These are phyloP conservation scores for Serendipita sp. DNA, from an alignment of 768 basidiomycete species.

Conservation along the genomic window DNA sequence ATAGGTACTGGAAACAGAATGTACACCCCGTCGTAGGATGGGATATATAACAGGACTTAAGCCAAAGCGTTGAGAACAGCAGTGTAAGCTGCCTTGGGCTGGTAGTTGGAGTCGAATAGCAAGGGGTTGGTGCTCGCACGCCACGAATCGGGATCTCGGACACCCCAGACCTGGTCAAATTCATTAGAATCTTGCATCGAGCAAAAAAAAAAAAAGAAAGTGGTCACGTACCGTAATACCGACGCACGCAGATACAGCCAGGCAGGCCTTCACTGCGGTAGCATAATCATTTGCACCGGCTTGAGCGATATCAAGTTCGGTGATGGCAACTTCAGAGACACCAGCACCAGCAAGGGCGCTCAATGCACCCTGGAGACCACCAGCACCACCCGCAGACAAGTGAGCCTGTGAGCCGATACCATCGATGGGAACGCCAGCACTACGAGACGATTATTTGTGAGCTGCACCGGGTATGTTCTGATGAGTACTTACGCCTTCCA, in stretches of 20 bases:
- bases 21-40: neutral
- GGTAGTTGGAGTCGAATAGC: constrained; percentile 31
- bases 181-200: neutral
- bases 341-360: constrained; percentile 28
- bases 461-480: neutral
- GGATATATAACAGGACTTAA: constrained; percentile 6
- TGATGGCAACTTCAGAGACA: constrained; percentile 30
- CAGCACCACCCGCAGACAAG: constrained; percentile 22
- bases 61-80: constrained; percentile 18
- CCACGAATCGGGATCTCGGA: constrained; percentile 28
- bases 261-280: constrained; percentile 30
- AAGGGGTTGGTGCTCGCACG: constrained; percentile 27
- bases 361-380: constrained; percentile 29
- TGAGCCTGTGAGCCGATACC: constrained; percentile 26
- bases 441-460: neutral
- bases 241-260: constrained; percentile 26
- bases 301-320: constrained; percentile 28
- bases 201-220: neutral
- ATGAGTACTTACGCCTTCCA: neutral
- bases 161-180: neutral
- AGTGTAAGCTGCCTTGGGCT: constrained; percentile 27
- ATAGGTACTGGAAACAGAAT: neutral
- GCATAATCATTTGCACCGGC: constrained; percentile 26
- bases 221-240: constrained; percentile 27
- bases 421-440: constrained; percentile 35